phyloP scores from a whole-genome alignment of 495 filamentous ascomycete genomes.

The Daldinia vernicosa region DNA sequence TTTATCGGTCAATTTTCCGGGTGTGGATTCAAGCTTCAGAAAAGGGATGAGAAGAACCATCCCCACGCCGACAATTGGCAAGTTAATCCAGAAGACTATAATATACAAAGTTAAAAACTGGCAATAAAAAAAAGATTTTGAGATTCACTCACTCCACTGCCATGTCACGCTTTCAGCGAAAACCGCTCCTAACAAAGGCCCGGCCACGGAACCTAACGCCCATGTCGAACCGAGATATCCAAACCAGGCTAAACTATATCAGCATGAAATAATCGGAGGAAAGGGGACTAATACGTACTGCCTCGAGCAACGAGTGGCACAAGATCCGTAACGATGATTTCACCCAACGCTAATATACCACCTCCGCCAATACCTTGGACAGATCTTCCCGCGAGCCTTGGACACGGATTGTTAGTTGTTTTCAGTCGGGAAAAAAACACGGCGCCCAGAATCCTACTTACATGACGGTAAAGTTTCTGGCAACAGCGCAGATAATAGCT shows the following conservation, averaged over 20 bases:
- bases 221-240: constrained; percentile 16
- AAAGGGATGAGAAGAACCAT: neutral
- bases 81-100: constrained; percentile 9
- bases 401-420: neutral
- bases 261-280: neutral
- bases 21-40: constrained; percentile 2
- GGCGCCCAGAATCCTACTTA: neutral
- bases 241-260: constrained; percentile 4
- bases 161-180: constrained; percentile 6
- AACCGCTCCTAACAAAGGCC: neutral
- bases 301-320: constrained; percentile 5
- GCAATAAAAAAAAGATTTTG: neutral
- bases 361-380: constrained; percentile 11
- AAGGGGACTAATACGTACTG: neutral
- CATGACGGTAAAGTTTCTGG: constrained; percentile 9
- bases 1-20: neutral
- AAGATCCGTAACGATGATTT: constrained; percentile 14
- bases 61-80: constrained; percentile 8
- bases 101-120: neutral
- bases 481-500: constrained; percentile 7
- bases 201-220: constrained; percentile 8
- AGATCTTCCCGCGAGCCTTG: constrained; percentile 10
- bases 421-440: neutral
- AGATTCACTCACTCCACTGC: constrained; percentile 5
- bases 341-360: constrained; percentile 9